Evolutionary conservation across 495 filamentous ascomycete genomes (phyloP).

Genomic region (Tuber microsphaerosporum): DNA sequence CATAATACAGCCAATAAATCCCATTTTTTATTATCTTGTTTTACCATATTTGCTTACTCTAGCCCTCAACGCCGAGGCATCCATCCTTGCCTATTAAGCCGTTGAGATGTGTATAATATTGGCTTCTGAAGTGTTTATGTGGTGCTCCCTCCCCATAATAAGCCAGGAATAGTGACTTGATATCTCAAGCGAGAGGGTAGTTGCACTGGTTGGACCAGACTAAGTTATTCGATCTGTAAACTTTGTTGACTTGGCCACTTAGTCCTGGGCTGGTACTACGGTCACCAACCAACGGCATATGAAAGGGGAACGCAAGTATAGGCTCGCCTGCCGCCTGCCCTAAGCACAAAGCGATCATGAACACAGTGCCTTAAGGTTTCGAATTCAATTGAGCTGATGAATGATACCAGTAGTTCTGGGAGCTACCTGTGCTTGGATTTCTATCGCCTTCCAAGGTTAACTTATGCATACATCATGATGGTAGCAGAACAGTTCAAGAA

Average conservation of each 20-base stretch:
- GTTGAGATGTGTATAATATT: background rate
- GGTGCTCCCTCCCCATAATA: background rate
- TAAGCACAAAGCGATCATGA: background rate
- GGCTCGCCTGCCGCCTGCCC: too few relatives aligned
- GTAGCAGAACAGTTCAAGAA: background rate
- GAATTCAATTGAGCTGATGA: background rate
- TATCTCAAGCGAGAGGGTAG: background rate
- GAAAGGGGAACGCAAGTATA: background rate
- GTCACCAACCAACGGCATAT: background rate
- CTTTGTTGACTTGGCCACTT: background rate
- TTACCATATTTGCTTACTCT: background rate
- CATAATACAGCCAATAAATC: too few relatives aligned
- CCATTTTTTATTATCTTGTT: background rate
- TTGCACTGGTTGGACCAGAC: background rate
- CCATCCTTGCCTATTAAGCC: background rate
- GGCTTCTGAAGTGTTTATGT: background rate
- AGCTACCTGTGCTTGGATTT: background rate
- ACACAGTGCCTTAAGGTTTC: background rate
- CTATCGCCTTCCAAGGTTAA: background rate
- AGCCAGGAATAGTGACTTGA: background rate
- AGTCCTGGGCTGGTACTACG: background rate
- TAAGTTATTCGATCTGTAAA: background rate
- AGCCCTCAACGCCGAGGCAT: background rate
- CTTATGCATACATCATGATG: background rate
- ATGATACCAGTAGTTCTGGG: background rate